phyloP scores from a whole-genome alignment of 179 eudicot species.

The Drosera spatulata region DNA sequence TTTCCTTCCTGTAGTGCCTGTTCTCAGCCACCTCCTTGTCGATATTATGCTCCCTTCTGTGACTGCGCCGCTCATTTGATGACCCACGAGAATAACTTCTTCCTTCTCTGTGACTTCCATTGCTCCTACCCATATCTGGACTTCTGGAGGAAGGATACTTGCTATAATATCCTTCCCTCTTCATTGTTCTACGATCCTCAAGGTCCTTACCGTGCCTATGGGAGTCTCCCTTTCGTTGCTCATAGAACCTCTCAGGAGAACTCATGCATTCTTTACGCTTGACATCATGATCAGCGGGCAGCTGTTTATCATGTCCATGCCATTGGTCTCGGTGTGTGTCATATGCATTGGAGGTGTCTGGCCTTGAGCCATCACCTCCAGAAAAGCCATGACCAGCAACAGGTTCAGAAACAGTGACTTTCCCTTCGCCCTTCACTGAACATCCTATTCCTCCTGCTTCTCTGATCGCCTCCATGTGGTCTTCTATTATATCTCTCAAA shows the following conservation, averaged over 20 bases:
- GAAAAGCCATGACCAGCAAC: constrained; percentile 15
- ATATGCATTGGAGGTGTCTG: constrained; percentile 7
- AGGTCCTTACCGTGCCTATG: constrained; percentile 17
- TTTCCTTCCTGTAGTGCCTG: constrained; percentile 15
- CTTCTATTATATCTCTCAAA: constrained; percentile 83
- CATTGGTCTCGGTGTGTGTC: constrained; percentile 15
- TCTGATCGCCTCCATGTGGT: constrained; percentile 67
- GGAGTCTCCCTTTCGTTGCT: constrained; percentile 17
- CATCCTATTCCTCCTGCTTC: constrained; percentile 60
- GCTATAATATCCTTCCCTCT: constrained; percentile 21
- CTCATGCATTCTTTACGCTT: constrained; percentile 10
- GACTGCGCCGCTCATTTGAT: constrained; percentile 8
- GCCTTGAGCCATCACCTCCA: constrained; percentile 14
- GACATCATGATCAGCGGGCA: constrained; percentile 13
- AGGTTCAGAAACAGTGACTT: constrained; percentile 18
- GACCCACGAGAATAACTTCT: constrained; percentile 12
- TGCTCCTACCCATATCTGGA: constrained; percentile 24
- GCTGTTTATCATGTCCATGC: constrained; percentile 15
- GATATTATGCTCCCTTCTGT: constrained; percentile 19
- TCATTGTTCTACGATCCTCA: constrained; percentile 21
- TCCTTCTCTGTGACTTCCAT: constrained; percentile 20
- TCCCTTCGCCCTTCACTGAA: constrained; percentile 19
- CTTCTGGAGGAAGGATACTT: constrained; percentile 17
- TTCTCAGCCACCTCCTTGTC: constrained; percentile 10
- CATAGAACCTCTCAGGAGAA: constrained; percentile 14